A percentile compares a stretch with the other conserved stretches of the same genome.
These are phyloP conservation scores for Agarophyton chilense DNA, from an alignment of 23 red algal species.

Conservation along the genomic window DNA sequence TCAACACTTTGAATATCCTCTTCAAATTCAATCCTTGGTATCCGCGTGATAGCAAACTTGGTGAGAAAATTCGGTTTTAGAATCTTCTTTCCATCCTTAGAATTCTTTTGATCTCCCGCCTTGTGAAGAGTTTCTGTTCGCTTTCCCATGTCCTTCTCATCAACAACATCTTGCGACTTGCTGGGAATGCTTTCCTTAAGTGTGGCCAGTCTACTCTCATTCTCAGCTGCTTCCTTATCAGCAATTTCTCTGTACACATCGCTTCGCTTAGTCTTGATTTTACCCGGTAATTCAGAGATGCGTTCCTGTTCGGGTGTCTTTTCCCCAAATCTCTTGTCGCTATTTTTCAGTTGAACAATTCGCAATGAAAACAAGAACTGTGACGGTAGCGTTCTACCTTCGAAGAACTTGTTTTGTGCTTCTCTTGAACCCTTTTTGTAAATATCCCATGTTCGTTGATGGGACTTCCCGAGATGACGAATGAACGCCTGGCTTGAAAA, in stretches of 20 bases:
- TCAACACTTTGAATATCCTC: no score
- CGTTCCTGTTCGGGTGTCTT: neutral
- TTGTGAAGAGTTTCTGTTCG: neutral
- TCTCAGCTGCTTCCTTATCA: neutral
- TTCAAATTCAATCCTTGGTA: no score
- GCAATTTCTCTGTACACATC: constrained; percentile 11
- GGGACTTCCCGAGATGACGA: neutral
- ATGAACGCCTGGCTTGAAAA: neutral
- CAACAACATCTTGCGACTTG: neutral
- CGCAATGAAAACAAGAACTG: constrained; percentile 4
- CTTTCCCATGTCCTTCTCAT: neutral
- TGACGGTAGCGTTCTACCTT: constrained; percentile 18
- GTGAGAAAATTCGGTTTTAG: neutral
- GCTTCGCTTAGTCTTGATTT: neutral
- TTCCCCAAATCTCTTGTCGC: neutral
- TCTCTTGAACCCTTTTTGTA: neutral
- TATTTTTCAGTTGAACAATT: neutral
- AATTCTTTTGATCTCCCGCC: neutral
- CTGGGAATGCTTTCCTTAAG: neutral
- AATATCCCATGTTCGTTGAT: neutral
- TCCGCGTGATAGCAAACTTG: neutral
- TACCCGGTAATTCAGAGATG: neutral
- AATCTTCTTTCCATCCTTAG: no score
- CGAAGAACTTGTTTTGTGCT: neutral
- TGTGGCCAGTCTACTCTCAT: neutral